A percentile compares a stretch with the other conserved stretches of the same genome.
phyloP scores from a whole-genome alignment of 2,329 filamentous ascomycete genomes.

The Claviceps quebecensis region DNA sequence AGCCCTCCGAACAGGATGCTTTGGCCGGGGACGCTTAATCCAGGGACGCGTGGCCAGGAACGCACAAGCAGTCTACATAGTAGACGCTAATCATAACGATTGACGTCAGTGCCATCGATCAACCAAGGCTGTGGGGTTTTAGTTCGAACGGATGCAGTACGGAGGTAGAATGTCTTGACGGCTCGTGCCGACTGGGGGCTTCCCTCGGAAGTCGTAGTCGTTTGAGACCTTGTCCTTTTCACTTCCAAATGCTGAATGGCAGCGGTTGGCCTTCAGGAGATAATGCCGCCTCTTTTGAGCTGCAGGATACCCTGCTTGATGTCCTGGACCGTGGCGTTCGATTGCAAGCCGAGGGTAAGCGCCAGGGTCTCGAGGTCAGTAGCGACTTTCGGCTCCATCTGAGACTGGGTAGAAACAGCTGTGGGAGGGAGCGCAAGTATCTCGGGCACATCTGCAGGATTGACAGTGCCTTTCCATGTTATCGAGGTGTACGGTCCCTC shows the following conservation, averaged over 20 bases:
- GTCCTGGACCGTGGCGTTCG: constrained; percentile 22
- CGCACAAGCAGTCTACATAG: background rate
- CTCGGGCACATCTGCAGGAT: constrained; percentile 8
- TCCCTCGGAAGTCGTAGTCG: background rate
- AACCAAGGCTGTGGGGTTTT: background rate
- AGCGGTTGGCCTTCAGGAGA: background rate
- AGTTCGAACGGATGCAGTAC: too few relatives aligned
- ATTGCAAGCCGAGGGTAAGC: constrained; percentile 18
- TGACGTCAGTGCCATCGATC: background rate
- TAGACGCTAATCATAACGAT: background rate
- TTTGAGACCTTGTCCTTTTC: background rate
- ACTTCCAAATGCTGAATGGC: background rate
- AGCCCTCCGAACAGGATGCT: background rate
- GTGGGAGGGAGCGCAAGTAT: constrained; percentile 9
- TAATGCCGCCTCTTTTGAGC: constrained; percentile 13
- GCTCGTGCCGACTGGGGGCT: background rate
- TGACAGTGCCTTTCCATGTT: constrained; percentile 6
- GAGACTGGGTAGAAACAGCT: background rate
- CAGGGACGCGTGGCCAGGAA: background rate
- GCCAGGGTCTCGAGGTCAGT: constrained; percentile 23
- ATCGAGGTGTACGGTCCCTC: constrained; percentile 7
- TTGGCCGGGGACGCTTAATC: background rate
- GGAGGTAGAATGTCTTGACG: background rate
- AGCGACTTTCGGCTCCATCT: constrained; percentile 8
- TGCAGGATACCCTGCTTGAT: constrained; percentile 19